Conservation (phyloP, 177 flowering plant species). For the Vitis hybrid region DNA sequence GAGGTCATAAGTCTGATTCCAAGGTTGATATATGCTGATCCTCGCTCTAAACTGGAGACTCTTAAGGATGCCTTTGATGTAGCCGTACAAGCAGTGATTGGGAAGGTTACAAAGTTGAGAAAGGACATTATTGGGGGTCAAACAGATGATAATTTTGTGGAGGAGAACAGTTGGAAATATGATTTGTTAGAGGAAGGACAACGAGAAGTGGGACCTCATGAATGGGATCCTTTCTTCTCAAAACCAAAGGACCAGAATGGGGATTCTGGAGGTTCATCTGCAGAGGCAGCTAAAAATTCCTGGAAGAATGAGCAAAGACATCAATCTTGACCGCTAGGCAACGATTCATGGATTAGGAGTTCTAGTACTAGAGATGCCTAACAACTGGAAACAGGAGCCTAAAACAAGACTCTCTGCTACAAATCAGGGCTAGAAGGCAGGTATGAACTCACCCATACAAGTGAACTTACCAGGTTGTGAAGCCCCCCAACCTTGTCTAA, state of each 20-base stretch:
- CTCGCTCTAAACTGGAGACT: constrained; percentile 80
- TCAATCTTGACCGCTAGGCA: constrained; percentile 32
- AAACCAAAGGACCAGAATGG: constrained; percentile 65
- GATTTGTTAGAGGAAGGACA: constrained; percentile 81
- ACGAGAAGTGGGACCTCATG: constrained; percentile 72
- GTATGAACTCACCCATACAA: background rate
- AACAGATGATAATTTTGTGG: constrained; percentile 64
- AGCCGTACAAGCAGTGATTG: constrained; percentile 73
- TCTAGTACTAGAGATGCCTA: constrained; percentile 8
- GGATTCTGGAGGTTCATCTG: constrained; percentile 48
- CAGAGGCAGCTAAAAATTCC: constrained; percentile 73
- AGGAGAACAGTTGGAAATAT: constrained; percentile 94
- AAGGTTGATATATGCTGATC: constrained; percentile 77
- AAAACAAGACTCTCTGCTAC: constrained; percentile 7
- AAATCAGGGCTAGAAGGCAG: constrained; percentile 4
- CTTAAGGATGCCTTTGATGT: constrained; percentile 90
- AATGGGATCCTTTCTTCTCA: constrained; percentile 96
- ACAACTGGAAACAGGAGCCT: constrained; percentile 13
- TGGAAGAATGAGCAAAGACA: constrained; percentile 79
- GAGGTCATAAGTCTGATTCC: constrained; percentile 82
- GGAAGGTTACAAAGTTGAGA: constrained; percentile 78
- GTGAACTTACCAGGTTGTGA: constrained; percentile 10
- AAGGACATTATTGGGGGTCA: constrained; percentile 72
- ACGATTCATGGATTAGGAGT: constrained; percentile 8
- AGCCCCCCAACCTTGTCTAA: constrained; percentile 17